These are phyloP conservation scores for Acacia crassicarpa DNA, from an alignment of 306 rosid genomes.

Conservation along the genomic window DNA sequence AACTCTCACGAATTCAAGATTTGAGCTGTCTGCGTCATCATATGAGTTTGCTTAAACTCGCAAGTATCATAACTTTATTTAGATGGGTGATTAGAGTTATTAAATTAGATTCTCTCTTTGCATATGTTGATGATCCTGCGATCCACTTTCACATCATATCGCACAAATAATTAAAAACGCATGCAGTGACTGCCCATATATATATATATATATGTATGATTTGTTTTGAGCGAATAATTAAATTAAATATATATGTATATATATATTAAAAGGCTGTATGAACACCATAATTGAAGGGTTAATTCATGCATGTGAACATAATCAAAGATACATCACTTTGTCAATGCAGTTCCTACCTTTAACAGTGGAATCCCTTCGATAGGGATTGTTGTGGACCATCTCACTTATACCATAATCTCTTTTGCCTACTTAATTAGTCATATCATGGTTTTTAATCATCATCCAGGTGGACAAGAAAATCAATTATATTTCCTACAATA, in stretches of 20 bases:
- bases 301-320: conserved; percentile 41
- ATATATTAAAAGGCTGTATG: neutral
- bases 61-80: too few relatives aligned
- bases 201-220: neutral
- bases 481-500: neutral
- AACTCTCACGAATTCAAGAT: too few relatives aligned
- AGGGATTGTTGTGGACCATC: conserved; percentile 41
- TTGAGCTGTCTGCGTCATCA: too few relatives aligned
- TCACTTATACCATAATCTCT: neutral
- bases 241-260: neutral
- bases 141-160: neutral
- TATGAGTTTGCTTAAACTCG: too few relatives aligned
- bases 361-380: conserved; percentile 22
- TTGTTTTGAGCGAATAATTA: neutral
- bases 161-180: neutral
- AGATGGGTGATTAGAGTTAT: neutral
- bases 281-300: conserved; percentile 38
- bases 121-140: conserved; percentile 11
- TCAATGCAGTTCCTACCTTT: neutral
- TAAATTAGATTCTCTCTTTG: conserved; percentile 9
- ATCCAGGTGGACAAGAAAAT: neutral
- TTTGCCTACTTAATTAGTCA: conserved; percentile 3
- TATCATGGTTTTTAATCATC: conserved; percentile 21
- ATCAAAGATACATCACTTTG: conserved; percentile 32
- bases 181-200: too few relatives aligned